phyloP scores from a whole-genome alignment of 2,329 filamentous ascomycete species.

The Tolypocladium amazonense region DNA sequence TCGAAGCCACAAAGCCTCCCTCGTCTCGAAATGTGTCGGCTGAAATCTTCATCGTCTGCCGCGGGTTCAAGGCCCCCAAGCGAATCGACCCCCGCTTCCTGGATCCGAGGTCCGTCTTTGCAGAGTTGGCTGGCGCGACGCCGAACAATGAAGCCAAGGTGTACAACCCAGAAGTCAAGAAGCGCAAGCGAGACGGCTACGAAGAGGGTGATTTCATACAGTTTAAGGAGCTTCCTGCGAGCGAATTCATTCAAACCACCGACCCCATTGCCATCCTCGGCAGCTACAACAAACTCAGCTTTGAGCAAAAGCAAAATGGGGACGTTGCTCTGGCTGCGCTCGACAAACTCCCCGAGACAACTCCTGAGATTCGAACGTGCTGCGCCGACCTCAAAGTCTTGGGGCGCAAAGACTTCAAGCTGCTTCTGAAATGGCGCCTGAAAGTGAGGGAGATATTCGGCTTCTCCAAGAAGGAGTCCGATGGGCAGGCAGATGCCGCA shows the following conservation, averaged over 20 bases:
- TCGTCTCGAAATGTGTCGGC: slow-evolving; percentile 93
- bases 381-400: slow-evolving; percentile 82
- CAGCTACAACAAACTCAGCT: slow-evolving; percentile 71
- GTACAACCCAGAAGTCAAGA: slow-evolving; percentile 95
- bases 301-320: slow-evolving; percentile 67
- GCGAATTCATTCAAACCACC: slow-evolving; percentile 85
- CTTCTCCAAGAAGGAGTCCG: slow-evolving; percentile 63
- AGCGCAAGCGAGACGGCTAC: slow-evolving; percentile 94
- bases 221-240: slow-evolving; percentile 79
- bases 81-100: slow-evolving; percentile 85
- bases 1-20: slow-evolving; percentile 95
- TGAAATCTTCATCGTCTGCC: slow-evolving; percentile 96
- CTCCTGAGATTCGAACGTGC: slow-evolving; percentile 65
- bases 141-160: slow-evolving; percentile 97
- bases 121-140: slow-evolving; percentile 72
- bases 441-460: slow-evolving; percentile 87
- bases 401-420: slow-evolving; percentile 88
- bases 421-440: slow-evolving; percentile 79
- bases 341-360: slow-evolving; percentile 78
- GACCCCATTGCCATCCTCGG: slow-evolving; percentile 92
- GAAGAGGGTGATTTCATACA: slow-evolving; percentile 92
- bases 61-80: slow-evolving; percentile 92
- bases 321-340: slow-evolving; percentile 83
- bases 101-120: slow-evolving; percentile 82
- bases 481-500: slow-evolving; percentile 28